A percentile compares a stretch with the other conserved stretches of the same genome.
Evolutionary conservation across 805 yeast species (phyloP).

Genomic region (Saturnispora serradocipensis): DNA sequence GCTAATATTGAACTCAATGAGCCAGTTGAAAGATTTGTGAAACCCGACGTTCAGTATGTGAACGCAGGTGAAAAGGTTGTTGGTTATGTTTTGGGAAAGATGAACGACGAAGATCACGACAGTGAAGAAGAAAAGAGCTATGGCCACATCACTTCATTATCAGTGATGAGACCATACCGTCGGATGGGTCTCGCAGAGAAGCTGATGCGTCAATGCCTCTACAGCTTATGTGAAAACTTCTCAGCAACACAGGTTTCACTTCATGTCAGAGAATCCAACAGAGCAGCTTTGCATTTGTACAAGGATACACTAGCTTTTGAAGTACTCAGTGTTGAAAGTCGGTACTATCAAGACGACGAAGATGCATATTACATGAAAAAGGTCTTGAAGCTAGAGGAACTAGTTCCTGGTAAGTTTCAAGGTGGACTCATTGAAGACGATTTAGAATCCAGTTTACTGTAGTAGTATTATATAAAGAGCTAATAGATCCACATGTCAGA

Average conservation of each 20-base stretch:
- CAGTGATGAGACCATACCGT: constrained; percentile 93
- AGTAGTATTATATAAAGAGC: not conserved
- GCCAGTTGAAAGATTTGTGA: constrained; percentile 6
- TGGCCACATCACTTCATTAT: constrained; percentile 89
- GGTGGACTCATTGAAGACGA: constrained; percentile 46
- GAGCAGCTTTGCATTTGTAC: constrained; percentile 90
- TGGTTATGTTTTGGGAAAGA: constrained; percentile 93
- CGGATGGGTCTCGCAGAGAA: constrained; percentile 92
- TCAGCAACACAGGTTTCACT: constrained; percentile 76
- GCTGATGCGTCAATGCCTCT: constrained; percentile 71
- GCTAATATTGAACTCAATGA: constrained; percentile 4
- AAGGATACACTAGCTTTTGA: constrained; percentile 77
- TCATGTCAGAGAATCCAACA: constrained; percentile 88
- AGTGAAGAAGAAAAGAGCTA: constrained; percentile 52
- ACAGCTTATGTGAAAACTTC: constrained; percentile 73
- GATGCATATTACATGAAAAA: constrained; percentile 95
- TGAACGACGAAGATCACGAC: constrained; percentile 79
- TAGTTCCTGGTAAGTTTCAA: constrained; percentile 50
- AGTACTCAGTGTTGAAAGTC: constrained; percentile 69
- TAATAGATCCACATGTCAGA: constrained; percentile 7
- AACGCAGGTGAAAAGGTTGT: constrained; percentile 69
- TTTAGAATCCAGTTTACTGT: constrained; percentile 37
- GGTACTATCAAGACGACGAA: constrained; percentile 96
- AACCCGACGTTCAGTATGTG: constrained; percentile 41
- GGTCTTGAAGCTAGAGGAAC: constrained; percentile 47